Conservation (phyloP, 2,329 filamentous ascomycete genomes). For the Xylaria multiplex region DNA sequence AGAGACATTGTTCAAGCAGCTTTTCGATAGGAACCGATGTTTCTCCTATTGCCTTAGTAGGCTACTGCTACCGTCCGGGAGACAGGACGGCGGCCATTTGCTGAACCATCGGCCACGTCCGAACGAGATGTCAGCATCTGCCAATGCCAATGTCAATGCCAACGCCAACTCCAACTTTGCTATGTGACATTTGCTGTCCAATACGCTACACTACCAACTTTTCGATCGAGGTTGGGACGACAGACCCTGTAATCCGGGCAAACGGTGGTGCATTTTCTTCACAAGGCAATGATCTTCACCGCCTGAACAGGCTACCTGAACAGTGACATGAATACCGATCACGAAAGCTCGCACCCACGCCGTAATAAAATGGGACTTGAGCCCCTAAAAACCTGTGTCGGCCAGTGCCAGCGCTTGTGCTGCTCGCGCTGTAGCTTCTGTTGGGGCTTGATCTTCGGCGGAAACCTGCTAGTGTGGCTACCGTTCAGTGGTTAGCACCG, state of each 20-base stretch:
- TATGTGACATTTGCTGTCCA: background rate
- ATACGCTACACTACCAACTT: background rate
- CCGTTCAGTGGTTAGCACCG: background rate
- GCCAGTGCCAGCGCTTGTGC: background rate
- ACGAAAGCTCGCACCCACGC: background rate
- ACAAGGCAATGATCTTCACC: conserved; percentile 30
- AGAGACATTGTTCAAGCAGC: background rate
- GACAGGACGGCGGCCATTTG: background rate
- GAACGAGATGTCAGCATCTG: conserved; percentile 14
- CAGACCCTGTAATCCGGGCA: conserved; percentile 10
- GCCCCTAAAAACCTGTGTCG: conserved; percentile 9
- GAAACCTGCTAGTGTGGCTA: conserved; percentile 4
- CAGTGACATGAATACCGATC: background rate
- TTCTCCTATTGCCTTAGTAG: background rate
- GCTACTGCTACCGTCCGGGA: too few species aligned
- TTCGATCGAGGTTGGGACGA: conserved; percentile 6
- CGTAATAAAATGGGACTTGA: conserved; percentile 10
- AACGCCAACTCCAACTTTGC: conserved; percentile 9
- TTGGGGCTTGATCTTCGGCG: conserved; percentile 18
- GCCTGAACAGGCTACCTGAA: conserved; percentile 14
- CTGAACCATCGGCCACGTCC: conserved; percentile 15
- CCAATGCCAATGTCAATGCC: background rate
- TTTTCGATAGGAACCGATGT: conserved; percentile 1
- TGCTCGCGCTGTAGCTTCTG: conserved; percentile 4
- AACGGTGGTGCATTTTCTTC: conserved; percentile 20